Base-by-base conservation (phyloP, 1,139 yeast genomes). In the Taiozyma sp. region DNA sequence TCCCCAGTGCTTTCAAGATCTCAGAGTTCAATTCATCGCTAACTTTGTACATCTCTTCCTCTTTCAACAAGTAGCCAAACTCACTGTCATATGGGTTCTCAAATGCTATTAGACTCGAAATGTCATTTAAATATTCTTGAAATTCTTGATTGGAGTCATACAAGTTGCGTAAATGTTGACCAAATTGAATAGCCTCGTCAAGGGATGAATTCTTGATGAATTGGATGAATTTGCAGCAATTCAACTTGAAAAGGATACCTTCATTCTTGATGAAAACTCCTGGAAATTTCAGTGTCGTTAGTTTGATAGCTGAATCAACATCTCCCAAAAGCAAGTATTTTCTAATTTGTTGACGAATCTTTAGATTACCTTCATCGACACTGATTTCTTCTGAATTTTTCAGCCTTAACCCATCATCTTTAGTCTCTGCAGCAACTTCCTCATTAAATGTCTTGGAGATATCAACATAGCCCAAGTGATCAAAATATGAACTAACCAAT, bases 401-500 rank as follows among this genome's bases (percentile, higher is more conserved):
- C 48, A 63, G 64, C 54, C 62, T 43, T 59, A 52, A 57, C 53
- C 46, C 53, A 24, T 58, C 61, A 39, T 62, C 58, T 14, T 59
- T 61, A 40, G 59, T 58, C 43, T 63, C 63, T 14, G 61, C 60
- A 29, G 58, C 57, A 42, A 81, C 65, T 54, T 79, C 88, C 28
- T 68, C 65, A 29, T 77, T 68, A 59, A 89, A 83, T 0, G 88
- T 82, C 50, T 76, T 76, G 10, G 85, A 81, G 0, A 90, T 81
- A 45, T 84, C 84, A 49, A 79, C 72, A 61, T 80, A 83, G 0
- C 97, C 97, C 58, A 83, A 81, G 59, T 87, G 86, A 39, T 80
- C 75, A 50, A 90, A 77, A 65, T 88, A 89, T 6, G 84, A 83
- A 51, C 80, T 74, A 4, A 90, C 82, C 56, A 88, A 70, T 24